Evolutionary conservation across 345 rosid species (phyloP).

Genomic region (Orychophragmus violaceus): DNA sequence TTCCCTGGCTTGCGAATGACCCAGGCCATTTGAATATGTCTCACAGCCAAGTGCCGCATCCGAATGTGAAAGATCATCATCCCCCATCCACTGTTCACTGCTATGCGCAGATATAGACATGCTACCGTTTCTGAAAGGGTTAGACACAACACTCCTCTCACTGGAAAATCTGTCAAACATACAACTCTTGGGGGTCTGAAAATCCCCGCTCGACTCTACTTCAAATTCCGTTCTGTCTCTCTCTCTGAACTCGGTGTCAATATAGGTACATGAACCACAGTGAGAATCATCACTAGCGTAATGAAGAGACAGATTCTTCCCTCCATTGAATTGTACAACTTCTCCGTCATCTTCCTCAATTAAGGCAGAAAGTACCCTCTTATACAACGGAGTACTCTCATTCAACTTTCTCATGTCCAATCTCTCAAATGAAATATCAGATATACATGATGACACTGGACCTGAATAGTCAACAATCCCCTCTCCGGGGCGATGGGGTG

Average conservation of each 20-base stretch:
- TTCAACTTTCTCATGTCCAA: slow-evolving; percentile 48
- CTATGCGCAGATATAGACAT: slow-evolving; percentile 61
- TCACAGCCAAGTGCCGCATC: slow-evolving; percentile 55
- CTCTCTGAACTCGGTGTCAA: slow-evolving; percentile 74
- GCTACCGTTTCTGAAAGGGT: slow-evolving; percentile 54
- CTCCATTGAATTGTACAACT: slow-evolving; percentile 48
- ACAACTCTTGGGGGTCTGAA: slow-evolving; percentile 57
- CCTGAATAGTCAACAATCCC: slow-evolving; percentile 34
- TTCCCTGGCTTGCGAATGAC: too few relatives aligned
- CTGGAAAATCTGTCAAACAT: slow-evolving; percentile 63
- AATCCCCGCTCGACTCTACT: slow-evolving; percentile 72
- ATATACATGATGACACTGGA: slow-evolving; percentile 37
- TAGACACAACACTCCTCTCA: slow-evolving; percentile 60
- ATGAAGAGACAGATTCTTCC: slow-evolving; percentile 70
- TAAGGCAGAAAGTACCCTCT: slow-evolving; percentile 85
- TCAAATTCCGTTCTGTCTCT: slow-evolving; percentile 92
- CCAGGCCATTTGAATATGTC: slow-evolving; percentile 54
- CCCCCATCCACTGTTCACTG: slow-evolving; percentile 69
- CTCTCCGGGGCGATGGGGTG: slow-evolving; percentile 34
- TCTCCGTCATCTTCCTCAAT: slow-evolving; percentile 92
- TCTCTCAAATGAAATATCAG: slow-evolving; percentile 42
- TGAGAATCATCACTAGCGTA: slow-evolving; percentile 95
- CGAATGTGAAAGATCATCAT: slow-evolving; percentile 61
- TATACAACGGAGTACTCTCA: slow-evolving; percentile 68
- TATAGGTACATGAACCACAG: slow-evolving; percentile 86